Evolutionary conservation across 1,139 yeast genomes (phyloP).

Genomic region (Saccharomyces hybrid): DNA sequence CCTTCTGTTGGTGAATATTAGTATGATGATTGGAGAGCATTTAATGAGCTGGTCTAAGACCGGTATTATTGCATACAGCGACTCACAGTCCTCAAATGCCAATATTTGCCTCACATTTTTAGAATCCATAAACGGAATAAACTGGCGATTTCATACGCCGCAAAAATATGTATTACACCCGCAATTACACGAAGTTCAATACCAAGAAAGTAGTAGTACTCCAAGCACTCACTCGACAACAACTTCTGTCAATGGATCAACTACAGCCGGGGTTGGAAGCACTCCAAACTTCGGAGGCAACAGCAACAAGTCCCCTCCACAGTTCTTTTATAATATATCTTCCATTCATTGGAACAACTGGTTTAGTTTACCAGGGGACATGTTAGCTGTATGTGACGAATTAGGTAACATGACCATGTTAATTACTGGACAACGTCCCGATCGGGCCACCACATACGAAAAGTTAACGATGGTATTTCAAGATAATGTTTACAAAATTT

Average conservation of each 20-base stretch:
- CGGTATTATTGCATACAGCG: conserved; percentile 32
- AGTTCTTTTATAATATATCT: conserved; percentile 25
- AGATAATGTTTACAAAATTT: conserved; percentile 30
- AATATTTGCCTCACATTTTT: conserved; percentile 30
- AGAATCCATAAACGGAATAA: conserved; percentile 32
- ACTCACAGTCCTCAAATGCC: conserved; percentile 24
- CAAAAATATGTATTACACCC: conserved; percentile 29
- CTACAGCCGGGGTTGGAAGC: conserved; percentile 5
- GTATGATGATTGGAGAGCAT: background rate
- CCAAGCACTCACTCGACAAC: background rate
- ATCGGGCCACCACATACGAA: conserved; percentile 31
- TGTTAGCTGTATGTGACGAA: conserved; percentile 33
- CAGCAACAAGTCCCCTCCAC: conserved; percentile 12
- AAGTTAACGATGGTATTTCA: conserved; percentile 31
- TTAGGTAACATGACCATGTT: conserved; percentile 31
- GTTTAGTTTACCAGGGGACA: conserved; percentile 31
- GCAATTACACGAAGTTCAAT: conserved; percentile 23
- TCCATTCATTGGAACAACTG: conserved; percentile 32
- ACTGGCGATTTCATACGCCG: conserved; percentile 33
- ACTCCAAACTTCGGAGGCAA: conserved; percentile 6
- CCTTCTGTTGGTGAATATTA: background rate
- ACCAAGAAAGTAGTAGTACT: conserved; percentile 1
- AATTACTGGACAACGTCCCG: conserved; percentile 30
- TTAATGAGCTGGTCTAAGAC: conserved; percentile 29
- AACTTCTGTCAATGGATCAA: conserved; percentile 7